Percentiles rank a stretch among this genome's conserved stretches.
phyloP scores from a whole-genome alignment of 1,139 yeast genomes.

The Candida tropicalis region DNA sequence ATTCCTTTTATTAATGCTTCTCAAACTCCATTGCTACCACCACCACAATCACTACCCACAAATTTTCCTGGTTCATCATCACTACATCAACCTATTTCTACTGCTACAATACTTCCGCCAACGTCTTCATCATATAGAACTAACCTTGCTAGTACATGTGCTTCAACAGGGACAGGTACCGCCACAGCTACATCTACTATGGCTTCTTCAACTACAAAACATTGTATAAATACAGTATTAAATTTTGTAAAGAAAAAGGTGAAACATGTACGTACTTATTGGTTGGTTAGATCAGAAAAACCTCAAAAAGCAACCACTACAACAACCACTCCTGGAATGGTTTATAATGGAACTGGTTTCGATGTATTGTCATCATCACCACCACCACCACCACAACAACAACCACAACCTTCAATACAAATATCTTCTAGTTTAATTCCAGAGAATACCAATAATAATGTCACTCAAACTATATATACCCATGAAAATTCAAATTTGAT shows the following conservation, averaged over 20 bases:
- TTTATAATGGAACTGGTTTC: too few relatives aligned
- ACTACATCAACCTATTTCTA: not conserved
- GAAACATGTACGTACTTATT: conserved; percentile 2
- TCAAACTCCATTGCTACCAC: not conserved
- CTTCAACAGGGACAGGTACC: not conserved
- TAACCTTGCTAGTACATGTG: not conserved
- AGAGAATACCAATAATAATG: not conserved
- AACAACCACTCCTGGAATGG: not conserved
- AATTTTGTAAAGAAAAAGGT: conserved; percentile 4
- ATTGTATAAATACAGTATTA: not conserved
- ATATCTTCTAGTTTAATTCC: not conserved
- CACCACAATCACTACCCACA: not conserved
- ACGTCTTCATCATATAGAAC: not conserved
- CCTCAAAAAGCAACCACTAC: not conserved
- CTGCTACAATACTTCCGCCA: not conserved
- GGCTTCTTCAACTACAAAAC: conserved; percentile 1
- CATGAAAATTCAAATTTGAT: conserved; percentile 10
- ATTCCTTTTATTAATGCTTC: not conserved
- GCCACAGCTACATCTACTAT: not conserved
- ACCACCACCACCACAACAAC: conserved; percentile 7
- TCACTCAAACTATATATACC: conserved; percentile 4
- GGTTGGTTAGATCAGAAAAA: not conserved
- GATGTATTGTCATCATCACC: not conserved
- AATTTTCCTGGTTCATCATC: too few relatives aligned
- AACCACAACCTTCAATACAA: not conserved